Percentiles rank a stretch among this genome's conserved stretches.
Conservation (phyloP, 208 protist species). For the Crithidia mellificae region DNA sequence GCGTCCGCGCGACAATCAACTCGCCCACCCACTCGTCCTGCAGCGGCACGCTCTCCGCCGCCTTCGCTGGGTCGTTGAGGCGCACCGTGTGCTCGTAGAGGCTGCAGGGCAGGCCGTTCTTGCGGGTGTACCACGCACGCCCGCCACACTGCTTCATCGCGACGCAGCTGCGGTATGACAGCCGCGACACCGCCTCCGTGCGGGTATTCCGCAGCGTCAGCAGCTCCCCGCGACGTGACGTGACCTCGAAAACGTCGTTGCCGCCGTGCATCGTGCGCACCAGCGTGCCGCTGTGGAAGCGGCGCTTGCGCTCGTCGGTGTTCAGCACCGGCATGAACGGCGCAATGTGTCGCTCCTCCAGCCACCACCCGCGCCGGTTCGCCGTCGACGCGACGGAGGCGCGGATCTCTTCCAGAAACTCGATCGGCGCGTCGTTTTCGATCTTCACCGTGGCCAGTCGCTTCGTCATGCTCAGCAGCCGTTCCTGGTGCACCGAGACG, state of each 20-base stretch:
- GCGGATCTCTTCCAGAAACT: slow-evolving; percentile 82
- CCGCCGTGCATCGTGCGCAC: slow-evolving; percentile 33
- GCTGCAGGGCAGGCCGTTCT: slow-evolving; percentile 80
- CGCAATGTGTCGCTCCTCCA: slow-evolving; percentile 38
- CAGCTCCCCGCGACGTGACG: slow-evolving; percentile 25
- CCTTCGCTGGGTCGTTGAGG: slow-evolving; percentile 34
- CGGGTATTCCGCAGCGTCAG: slow-evolving; percentile 30
- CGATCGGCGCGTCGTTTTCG: slow-evolving; percentile 65
- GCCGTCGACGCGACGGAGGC: slow-evolving; percentile 62
- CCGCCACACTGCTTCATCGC: slow-evolving; percentile 79
- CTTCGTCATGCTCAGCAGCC: slow-evolving; percentile 65
- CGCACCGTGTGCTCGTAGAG: slow-evolving; percentile 81
- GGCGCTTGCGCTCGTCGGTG: slow-evolving; percentile 46
- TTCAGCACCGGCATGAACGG: slow-evolving; percentile 68
- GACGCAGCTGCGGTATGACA: slow-evolving; percentile 54
- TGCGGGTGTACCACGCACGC: slow-evolving; percentile 58
- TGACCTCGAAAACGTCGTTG: slow-evolving; percentile 33
- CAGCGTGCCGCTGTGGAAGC: slow-evolving; percentile 59
- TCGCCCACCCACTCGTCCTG: slow-evolving; percentile 81
- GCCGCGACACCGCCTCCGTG: slow-evolving; percentile 25
- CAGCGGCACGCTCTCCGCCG: slow-evolving; percentile 41
- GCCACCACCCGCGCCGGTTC: slow-evolving; percentile 30
- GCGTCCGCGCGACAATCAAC: slow-evolving; percentile 18
- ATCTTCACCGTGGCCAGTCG: slow-evolving; percentile 71
- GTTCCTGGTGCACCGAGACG: slow-evolving; percentile 51